phyloP scores from a whole-genome alignment of 2,329 filamentous ascomycete genomes.

The Neofusicoccum umdonicola region DNA sequence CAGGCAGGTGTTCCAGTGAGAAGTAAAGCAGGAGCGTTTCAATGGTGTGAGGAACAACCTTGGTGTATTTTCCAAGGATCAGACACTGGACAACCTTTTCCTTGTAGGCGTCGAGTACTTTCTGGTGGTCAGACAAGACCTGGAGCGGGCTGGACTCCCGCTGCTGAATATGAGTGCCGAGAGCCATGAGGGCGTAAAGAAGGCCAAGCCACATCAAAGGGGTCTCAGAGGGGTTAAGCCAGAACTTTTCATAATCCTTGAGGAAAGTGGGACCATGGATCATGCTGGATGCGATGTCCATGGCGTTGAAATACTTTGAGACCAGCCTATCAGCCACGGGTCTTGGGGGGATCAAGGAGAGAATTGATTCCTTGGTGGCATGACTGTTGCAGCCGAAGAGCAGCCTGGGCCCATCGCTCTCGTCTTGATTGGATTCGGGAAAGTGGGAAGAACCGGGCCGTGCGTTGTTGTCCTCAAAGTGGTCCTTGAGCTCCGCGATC shows the following conservation, averaged over 20 bases:
- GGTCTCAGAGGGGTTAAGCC: constrained; percentile 37
- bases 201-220: constrained; percentile 46
- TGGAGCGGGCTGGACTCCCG: neutral
- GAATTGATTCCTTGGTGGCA: neutral
- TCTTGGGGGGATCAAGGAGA: neutral
- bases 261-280: constrained; percentile 16
- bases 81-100: constrained; percentile 11
- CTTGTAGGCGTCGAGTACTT: constrained; percentile 21
- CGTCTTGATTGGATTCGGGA: constrained; percentile 25
- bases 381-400: constrained; percentile 22
- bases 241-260: constrained; percentile 43
- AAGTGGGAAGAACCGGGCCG: neutral
- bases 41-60: neutral
- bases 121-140: constrained; percentile 27
- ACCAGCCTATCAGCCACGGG: neutral
- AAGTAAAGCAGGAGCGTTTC: too few relatives aligned
- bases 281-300: neutral
- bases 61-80: neutral
- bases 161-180: neutral
- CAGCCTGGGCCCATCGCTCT: constrained; percentile 25
- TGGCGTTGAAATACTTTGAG: neutral
- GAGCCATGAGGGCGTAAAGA: constrained; percentile 41
- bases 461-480: neutral
- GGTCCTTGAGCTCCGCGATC: neutral
- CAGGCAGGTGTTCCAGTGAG: constrained; percentile 22